These are phyloP conservation scores for Lactarius trivialis DNA, from an alignment of 768 basidiomycete genomes.

Conservation along the genomic window DNA sequence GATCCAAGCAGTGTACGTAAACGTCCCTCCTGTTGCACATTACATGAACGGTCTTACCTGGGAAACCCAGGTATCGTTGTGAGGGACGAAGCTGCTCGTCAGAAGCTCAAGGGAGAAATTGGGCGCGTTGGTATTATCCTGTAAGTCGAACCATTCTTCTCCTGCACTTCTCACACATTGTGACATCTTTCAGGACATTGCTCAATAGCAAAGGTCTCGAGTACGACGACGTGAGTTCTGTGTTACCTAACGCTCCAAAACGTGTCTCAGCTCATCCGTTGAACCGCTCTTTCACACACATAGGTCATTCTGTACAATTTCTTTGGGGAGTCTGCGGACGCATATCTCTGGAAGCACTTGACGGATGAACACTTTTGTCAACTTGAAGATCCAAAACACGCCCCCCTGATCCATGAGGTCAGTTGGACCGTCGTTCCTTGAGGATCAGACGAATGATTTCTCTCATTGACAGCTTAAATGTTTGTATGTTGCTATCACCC, in stretches of 20 bases:
- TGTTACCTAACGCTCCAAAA: not conserved
- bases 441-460: not conserved
- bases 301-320: constrained; percentile 73
- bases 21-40: not conserved
- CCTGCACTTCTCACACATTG: not conserved
- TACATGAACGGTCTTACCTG: not conserved
- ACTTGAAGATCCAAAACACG: not conserved
- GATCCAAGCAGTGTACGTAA: constrained; percentile 54
- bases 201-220: constrained; percentile 64
- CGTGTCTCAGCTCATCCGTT: not conserved
- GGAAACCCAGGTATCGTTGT: constrained; percentile 56
- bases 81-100: constrained; percentile 47
- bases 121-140: constrained; percentile 54
- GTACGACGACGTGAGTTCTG: constrained; percentile 48
- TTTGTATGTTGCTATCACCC: constrained; percentile 64
- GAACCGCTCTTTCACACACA: not conserved
- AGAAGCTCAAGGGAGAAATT: constrained; percentile 43
- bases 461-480: constrained; percentile 45
- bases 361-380: not conserved
- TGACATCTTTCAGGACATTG: constrained; percentile 36
- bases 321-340: constrained; percentile 55
- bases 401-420: constrained; percentile 10
- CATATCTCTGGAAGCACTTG: constrained; percentile 21
- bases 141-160: constrained; percentile 31
- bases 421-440: not conserved